Evolutionary conservation across 257 asterid species (phyloP).

Genomic region (Plantago elongata): DNA sequence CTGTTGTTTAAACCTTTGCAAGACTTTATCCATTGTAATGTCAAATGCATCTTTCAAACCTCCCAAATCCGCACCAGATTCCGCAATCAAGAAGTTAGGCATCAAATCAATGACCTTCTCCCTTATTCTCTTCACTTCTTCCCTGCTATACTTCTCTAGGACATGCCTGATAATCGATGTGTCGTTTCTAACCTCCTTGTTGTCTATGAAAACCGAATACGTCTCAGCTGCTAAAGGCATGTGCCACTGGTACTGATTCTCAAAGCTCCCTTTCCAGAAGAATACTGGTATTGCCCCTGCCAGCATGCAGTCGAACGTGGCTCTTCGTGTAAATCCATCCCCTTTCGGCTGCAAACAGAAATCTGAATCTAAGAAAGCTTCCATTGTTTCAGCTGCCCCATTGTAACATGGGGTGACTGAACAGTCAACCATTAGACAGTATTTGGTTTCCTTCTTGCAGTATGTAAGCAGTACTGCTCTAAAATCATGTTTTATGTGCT

Average conservation of each 20-base stretch:
- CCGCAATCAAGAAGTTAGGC: constrained; percentile 24
- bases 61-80: constrained; percentile 18
- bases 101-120: constrained; percentile 29
- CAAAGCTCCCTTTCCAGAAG: constrained; percentile 36
- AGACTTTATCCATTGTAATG: constrained; percentile 18
- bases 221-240: constrained; percentile 22
- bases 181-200: constrained; percentile 25
- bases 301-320: constrained; percentile 44
- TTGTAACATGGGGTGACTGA: constrained; percentile 21
- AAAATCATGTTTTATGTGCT: constrained; percentile 30
- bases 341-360: constrained; percentile 47
- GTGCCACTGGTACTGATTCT: constrained; percentile 36
- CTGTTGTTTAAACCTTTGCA: constrained; percentile 14
- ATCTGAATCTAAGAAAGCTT: constrained; percentile 32
- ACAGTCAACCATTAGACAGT: constrained; percentile 29
- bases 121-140: constrained; percentile 34
- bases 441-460: constrained; percentile 21
- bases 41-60: constrained; percentile 23
- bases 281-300: constrained; percentile 45
- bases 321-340: constrained; percentile 35
- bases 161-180: constrained; percentile 18
- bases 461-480: constrained; percentile 23
- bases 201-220: constrained; percentile 33
- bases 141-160: constrained; percentile 22
- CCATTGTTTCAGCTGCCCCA: constrained; percentile 33